phyloP scores from a whole-genome alignment of 108 stramenopile genomes.

The Cyclotella cryptica region DNA sequence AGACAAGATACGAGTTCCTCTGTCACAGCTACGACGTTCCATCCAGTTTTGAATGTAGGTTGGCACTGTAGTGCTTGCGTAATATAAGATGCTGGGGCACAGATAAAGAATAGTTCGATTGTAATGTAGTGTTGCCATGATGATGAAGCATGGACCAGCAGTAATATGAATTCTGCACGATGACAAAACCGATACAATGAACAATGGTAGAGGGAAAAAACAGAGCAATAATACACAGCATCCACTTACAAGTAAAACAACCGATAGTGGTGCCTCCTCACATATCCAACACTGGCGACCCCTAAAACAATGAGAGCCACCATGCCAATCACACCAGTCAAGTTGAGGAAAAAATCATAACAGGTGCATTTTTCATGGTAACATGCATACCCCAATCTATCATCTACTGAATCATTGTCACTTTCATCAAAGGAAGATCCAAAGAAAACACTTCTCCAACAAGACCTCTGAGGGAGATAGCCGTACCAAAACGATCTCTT shows the following conservation, averaged over 20 bases:
- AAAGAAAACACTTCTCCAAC: constrained; percentile 38
- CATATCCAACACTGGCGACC: background rate
- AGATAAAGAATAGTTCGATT: constrained; percentile 23
- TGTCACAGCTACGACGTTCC: background rate
- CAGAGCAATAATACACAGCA: background rate
- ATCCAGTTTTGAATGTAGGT: constrained; percentile 7
- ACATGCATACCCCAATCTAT: constrained; percentile 47
- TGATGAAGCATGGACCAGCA: constrained; percentile 15
- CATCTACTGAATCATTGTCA: too few relatives aligned
- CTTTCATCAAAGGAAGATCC: background rate
- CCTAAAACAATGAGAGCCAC: constrained; percentile 7
- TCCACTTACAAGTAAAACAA: constrained; percentile 30
- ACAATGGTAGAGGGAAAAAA: background rate
- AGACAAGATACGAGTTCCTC: constrained; percentile 19
- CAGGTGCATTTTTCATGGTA: constrained; percentile 52
- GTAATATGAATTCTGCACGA: constrained; percentile 15
- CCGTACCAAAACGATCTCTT: background rate
- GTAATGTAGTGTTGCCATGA: constrained; percentile 22
- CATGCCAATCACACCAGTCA: constrained; percentile 20
- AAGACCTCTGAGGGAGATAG: constrained; percentile 38
- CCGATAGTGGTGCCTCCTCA: constrained; percentile 21
- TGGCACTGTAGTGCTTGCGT: constrained; percentile 24
- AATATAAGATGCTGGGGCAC: constrained; percentile 27
- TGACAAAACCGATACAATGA: background rate
- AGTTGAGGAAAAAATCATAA: constrained; percentile 57